Base-by-base conservation (phyloP, 129 eudicot genomes). In the Tanacetum coccineum region DNA sequence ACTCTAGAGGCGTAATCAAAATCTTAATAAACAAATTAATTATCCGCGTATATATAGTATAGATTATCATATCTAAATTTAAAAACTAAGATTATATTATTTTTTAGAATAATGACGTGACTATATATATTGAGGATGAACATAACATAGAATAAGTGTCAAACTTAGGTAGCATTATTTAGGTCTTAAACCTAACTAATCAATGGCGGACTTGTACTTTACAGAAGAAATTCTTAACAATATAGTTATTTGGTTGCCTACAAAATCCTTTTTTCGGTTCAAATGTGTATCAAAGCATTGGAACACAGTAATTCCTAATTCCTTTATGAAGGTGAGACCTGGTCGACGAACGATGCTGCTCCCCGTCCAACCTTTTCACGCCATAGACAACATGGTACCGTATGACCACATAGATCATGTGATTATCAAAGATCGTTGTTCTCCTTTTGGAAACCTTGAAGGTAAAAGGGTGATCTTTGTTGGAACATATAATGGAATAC, bases 161-260 rank as follows among this genome's bases (percentile, higher is more conserved):
- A 25, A 25, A 25, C 28, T 25, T 25, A 25, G 28, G 0, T 30
- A 4, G 36, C 6, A 4, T 4, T 4, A 4, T 36, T 6, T 4
- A 32, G 39, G 39, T 32, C 8, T 32, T 32, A 32, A 32, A 32
- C 7, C 0, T 32, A 32, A 36, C 9, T 5, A 36, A 36, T 5
- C 9, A 36, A 6, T 19, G 21, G 9, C 57, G 9, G 40, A n/a
- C 21, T 15, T 52, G 25, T 8, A 75, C 58, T 64, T 88, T 3
- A 81, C 10, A 68, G 81, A 86, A 15, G 78, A 77, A 3, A 53
- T 88, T 13, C 13, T 64, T 28, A 3, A 19, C 26, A 15, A 20
- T 0, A 45, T 64, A 1, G 21, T 64, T 13, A 40, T 2, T 64
- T 17, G 55, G 22, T 4, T 64, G 17, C 68, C 54, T 45, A 7